phyloP scores from a whole-genome alignment of 805 yeast species.

The Metschnikowia cubensis region DNA sequence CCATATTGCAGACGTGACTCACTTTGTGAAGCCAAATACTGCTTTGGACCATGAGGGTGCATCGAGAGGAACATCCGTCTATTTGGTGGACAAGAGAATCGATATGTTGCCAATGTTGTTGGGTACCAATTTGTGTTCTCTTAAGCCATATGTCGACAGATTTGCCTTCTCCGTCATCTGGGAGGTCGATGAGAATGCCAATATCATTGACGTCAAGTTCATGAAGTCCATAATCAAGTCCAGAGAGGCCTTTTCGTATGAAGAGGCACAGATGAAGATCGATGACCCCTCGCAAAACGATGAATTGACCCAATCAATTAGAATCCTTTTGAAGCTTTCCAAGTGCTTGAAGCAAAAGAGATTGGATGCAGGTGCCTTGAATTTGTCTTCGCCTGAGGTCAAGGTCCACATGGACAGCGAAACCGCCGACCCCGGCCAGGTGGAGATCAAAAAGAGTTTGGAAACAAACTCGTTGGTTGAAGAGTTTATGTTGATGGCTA shows the following conservation, averaged over 20 bases:
- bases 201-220: constrained; percentile 72
- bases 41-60: constrained; percentile 96
- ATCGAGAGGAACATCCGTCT: constrained; percentile 94
- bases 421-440: constrained; percentile 94
- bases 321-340: constrained; percentile 74
- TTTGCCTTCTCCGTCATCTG: constrained; percentile 93
- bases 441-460: constrained; percentile 79
- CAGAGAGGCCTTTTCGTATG: constrained; percentile 92
- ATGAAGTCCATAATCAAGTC: constrained; percentile 88
- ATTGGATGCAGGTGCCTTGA: constrained; percentile 92
- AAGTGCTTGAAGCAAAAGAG: constrained; percentile 81
- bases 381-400: constrained; percentile 96
- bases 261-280: constrained; percentile 85
- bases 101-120: constrained; percentile 96
- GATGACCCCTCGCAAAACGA: constrained; percentile 76
- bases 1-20: constrained; percentile 98
- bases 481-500: constrained; percentile 97
- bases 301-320: constrained; percentile 85
- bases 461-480: constrained; percentile 96
- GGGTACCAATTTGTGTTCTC: constrained; percentile 94
- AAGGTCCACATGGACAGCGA: constrained; percentile 96
- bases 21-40: constrained; percentile 90
- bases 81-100: constrained; percentile 94
- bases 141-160: constrained; percentile 92
- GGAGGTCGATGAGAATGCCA: constrained; percentile 87